Conservation (phyloP, 768 basidiomycete species). For the Naganishia antarctica region DNA sequence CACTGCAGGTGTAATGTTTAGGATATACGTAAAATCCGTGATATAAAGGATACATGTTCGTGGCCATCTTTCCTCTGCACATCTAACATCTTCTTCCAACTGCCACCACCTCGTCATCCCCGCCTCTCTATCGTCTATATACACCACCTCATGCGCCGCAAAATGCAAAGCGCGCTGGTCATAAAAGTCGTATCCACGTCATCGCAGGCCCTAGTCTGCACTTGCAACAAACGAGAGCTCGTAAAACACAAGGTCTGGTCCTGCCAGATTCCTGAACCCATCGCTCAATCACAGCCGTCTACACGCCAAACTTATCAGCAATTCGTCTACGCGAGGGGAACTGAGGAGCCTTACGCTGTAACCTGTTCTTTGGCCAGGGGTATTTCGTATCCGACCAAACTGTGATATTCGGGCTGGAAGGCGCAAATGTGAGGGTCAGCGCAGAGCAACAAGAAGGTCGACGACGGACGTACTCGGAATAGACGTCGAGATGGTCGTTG, state of each 20-base stretch:
- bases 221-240: too few species aligned
- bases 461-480: conserved; percentile 55
- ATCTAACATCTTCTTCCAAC: not conserved
- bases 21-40: too few species aligned
- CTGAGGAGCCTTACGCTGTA: not conserved
- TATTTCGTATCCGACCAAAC: conserved; percentile 59
- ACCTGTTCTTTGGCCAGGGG: conserved; percentile 57
- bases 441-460: not conserved
- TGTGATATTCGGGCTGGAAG: conserved; percentile 25
- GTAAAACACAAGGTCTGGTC: not conserved
- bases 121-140: not conserved
- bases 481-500: conserved; percentile 58
- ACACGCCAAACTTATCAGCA: conserved; percentile 1
- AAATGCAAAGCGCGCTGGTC: too few species aligned
- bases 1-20: too few species aligned
- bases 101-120: too few species aligned
- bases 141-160: too few species aligned
- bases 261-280: not conserved
- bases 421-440: not conserved
- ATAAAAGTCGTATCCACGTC: not conserved
- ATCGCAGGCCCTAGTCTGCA: too few species aligned
- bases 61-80: not conserved
- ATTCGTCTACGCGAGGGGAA: not conserved
- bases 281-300: conserved; percentile 23
- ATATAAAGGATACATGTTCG: too few species aligned